These are phyloP conservation scores for Phaffia rhodozyma DNA, from an alignment of 1,284 basidiomycete species.

Conservation along the genomic window DNA sequence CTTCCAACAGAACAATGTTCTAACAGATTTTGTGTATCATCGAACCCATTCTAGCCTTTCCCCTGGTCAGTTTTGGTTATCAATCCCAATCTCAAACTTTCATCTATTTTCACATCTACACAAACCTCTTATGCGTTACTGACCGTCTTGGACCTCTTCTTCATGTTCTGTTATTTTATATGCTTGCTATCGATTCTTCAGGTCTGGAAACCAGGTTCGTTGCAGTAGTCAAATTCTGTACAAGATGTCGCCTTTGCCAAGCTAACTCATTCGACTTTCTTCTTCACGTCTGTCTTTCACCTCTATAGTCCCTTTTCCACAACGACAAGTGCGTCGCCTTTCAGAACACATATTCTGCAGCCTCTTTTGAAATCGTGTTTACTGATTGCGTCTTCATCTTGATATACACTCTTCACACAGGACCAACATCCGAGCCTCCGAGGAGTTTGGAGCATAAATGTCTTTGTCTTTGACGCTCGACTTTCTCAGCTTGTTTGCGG, in stretches of 20 bases:
- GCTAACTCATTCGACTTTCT: not conserved
- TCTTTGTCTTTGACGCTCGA: too few species aligned
- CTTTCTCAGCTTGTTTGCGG: too few species aligned
- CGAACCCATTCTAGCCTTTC: slow-evolving; percentile 4
- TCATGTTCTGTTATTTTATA: not conserved
- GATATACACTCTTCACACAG: not conserved
- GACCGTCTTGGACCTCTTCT: not conserved
- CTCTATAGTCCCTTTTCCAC: slow-evolving; percentile 13
- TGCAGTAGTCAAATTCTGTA: too few species aligned
- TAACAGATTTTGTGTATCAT: not conserved
- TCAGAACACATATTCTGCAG: not conserved
- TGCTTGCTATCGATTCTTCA: not conserved
- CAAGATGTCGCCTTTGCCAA: not conserved
- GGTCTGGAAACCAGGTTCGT: slow-evolving; percentile 17
- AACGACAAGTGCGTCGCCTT: slow-evolving; percentile 5
- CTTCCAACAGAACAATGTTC: not conserved
- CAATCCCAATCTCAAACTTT: not conserved
- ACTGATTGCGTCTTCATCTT: not conserved
- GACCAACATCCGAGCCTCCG: not conserved
- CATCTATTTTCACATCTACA: not conserved
- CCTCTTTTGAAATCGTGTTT: not conserved
- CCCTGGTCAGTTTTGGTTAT: slow-evolving; percentile 9
- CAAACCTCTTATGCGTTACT: not conserved
- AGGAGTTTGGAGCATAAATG: slow-evolving; percentile 12
- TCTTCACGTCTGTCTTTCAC: not conserved